Base-by-base conservation (phyloP, 2,329 filamentous ascomycete genomes). In the Ophiocordyceps australis region DNA sequence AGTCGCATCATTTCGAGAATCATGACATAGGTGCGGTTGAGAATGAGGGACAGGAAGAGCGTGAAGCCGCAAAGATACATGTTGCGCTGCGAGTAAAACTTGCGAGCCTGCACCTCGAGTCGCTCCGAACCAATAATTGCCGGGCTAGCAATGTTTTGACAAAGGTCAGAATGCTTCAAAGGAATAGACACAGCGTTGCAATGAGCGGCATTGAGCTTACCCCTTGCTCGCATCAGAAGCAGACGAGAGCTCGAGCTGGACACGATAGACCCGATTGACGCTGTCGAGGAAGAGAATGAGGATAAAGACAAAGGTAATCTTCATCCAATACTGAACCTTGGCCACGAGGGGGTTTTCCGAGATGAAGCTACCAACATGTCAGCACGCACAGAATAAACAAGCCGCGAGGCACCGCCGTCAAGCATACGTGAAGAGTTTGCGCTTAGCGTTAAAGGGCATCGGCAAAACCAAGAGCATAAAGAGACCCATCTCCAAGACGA, bases 31-130 rank as follows among this genome's bases (percentile, higher is more conserved):
- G 89, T 98, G 47, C 89, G 86, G 74, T 98, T 95, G 49, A 91
- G 80, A 55, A 98, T 98, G 36, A 98, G 67, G 28, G 86, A 95
- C 34, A 98, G 76, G 72, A 98, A 95, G 35, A 98, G 76, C 5
- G 89, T 98, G 65, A 98, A 98, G 42, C 89, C 89, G 55, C 89
- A 95, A 34, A 98, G 83, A 61, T 98, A 98, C 89, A 98, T 98
- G 73, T 98, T 98, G 55, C 89, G 85, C 63, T 98, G 86, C 34
- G 85, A 93, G 69, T 98, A 98, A 66, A 98, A 98, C 60, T 98
- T 98, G 67, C 89, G 83, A 37, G 89, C 86, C 57, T 98, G 89
- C 27, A 95, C 86, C 59, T 98, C 89, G 69, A 92, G 83, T 36
- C 89, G 86, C 51, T 95, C 89, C 47, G 81, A 76, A 35, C 89